Evolutionary conservation across 345 rosid species (phyloP), one percentile per base, ranked within the genome.

Genomic region (Schrenkiella parvula): DNA sequence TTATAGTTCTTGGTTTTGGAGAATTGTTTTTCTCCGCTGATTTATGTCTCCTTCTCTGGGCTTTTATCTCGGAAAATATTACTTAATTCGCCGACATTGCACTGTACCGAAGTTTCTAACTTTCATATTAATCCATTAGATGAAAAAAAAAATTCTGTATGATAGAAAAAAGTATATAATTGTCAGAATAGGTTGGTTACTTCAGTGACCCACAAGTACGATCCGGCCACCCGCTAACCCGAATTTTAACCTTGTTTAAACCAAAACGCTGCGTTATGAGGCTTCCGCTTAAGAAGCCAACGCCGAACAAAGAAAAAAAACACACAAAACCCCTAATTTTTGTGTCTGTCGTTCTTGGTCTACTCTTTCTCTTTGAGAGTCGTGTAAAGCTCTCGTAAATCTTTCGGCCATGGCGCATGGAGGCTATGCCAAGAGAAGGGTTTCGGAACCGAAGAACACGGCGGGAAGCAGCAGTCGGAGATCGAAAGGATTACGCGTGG

Each of bases 381-480:
- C 18, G 15, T 25, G 8, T 18, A 23, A 34, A 51, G 47, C 51
- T 53, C 19, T 32, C 18, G 50, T 32, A 50, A 58, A 41, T 34
- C 50, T 26, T 62, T 38, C 31, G 46, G 66, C 48, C 76, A 93
- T 93, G 98, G 97, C 96, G 68, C 98, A 93, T 62, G 97, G 97
- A 63, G 98, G 96, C 65, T 91, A 88, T 54, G 88, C 85, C 60
- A 91, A 87, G 84, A 90, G 95, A 50, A 68, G 88, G 26, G 85
- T 79, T 38, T 86, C 89, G 1, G 88, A 83, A 74, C 90, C 88
- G 10, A 82, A 84, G 35, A 80, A 83, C 26, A 73, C 88, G 1
- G 68, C 77, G 0, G 77, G 68, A 71, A 57, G 54, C 28, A 71
- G 50, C 35, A 85, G 87, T n/a, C 96, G 99, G 25, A 95, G 93